These are phyloP conservation scores for Lepidium africanum DNA, from an alignment of 345 rosid species.

Conservation along the genomic window DNA sequence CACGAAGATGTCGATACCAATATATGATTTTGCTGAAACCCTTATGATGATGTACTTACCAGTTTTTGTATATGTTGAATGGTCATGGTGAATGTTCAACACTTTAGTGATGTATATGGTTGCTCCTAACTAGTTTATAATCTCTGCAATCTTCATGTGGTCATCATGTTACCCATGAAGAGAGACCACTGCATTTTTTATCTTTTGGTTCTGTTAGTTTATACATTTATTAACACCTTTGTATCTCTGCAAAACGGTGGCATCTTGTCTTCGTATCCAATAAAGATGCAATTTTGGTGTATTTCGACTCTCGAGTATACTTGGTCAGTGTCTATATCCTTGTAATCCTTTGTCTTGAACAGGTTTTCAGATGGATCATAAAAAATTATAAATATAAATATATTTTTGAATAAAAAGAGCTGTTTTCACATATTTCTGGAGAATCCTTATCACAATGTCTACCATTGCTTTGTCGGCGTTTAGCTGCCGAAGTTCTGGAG, in stretches of 20 bases:
- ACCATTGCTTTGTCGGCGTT: constrained; percentile 23
- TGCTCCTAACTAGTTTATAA: neutral
- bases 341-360: neutral
- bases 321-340: neutral
- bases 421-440: neutral
- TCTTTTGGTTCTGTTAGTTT: neutral
- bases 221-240: neutral
- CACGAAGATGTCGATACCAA: constrained; percentile 4
- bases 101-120: neutral
- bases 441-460: constrained; percentile 22
- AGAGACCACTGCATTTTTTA: neutral
- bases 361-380: neutral
- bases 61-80: constrained; percentile 5
- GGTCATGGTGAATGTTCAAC: neutral
- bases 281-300: neutral
- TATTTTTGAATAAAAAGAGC: too few species aligned
- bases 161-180: neutral
- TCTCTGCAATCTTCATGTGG: neutral
- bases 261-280: neutral
- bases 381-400: neutral
- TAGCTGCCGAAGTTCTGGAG: constrained; percentile 25
- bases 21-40: neutral
- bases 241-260: neutral
- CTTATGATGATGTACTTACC: neutral
- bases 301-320: neutral